phyloP scores from a whole-genome alignment of 257 asterid genomes.

The Capsicum pubescens region DNA sequence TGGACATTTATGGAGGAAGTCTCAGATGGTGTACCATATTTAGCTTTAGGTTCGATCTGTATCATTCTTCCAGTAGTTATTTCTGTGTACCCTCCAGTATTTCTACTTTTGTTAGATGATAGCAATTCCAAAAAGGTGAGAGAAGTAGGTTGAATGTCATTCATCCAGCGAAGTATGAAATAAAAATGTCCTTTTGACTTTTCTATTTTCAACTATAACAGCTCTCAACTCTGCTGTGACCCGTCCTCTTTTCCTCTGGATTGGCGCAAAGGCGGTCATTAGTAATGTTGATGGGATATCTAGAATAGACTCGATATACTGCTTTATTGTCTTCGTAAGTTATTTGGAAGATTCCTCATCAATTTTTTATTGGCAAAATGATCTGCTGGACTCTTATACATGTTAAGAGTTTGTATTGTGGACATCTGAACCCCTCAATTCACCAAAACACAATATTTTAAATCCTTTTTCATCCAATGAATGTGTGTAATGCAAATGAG shows the following conservation, averaged over 20 bases:
- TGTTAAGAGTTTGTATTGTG: too few species aligned
- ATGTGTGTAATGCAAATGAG: too few species aligned
- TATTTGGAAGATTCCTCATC: neutral
- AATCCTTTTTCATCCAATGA: too few species aligned
- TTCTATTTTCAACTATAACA: neutral
- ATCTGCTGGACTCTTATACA: too few species aligned
- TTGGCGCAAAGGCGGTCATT: neutral
- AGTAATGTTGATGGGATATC: neutral
- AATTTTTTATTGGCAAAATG: neutral
- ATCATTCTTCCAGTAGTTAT: neutral
- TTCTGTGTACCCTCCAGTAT: neutral
- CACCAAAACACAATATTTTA: too few species aligned
- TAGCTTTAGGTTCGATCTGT: slow-evolving; percentile 12
- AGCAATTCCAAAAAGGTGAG: neutral
- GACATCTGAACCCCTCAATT: too few species aligned
- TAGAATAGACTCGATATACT: neutral
- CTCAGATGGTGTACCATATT: slow-evolving; percentile 12
- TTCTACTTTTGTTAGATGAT: slow-evolving; percentile 2
- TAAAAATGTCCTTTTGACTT: neutral
- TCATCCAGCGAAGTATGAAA: slow-evolving; percentile 17
- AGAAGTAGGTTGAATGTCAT: slow-evolving; percentile 15
- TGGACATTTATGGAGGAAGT: slow-evolving; percentile 23
- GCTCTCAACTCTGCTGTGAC: neutral
- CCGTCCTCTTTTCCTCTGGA: neutral
- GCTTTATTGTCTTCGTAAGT: neutral